These are phyloP conservation scores for Friedmanniomyces simplex DNA, from an alignment of 495 filamentous ascomycete genomes.

Conservation along the genomic window DNA sequence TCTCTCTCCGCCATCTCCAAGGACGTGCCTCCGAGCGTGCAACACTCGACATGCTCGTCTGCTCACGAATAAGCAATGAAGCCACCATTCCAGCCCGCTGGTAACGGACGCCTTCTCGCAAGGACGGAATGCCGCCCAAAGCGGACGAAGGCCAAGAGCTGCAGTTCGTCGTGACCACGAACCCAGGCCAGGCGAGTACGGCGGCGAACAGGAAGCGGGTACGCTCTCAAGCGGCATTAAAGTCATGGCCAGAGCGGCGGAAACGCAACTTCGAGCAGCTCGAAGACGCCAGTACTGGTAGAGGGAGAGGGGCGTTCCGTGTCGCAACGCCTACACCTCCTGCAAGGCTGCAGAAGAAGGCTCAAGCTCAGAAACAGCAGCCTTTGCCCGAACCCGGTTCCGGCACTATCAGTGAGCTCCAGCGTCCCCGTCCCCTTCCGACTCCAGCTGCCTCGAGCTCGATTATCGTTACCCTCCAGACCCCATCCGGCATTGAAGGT, in stretches of 20 bases:
- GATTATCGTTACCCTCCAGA: background rate
- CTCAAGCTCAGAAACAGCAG: background rate
- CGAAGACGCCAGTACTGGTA: background rate
- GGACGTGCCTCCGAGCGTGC: no score
- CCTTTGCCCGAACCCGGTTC: background rate
- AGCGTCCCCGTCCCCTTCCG: background rate
- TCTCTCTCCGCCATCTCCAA: no score
- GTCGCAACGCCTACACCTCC: background rate
- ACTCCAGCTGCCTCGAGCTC: background rate
- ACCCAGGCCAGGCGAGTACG: slow-evolving; percentile 1
- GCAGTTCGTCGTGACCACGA: slow-evolving; percentile 13
- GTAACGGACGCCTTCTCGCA: background rate
- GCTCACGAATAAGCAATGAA: background rate
- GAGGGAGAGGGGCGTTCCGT: background rate
- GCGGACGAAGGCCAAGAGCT: background rate
- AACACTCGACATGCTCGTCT: background rate
- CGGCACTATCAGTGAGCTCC: background rate
- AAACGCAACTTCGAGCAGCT: slow-evolving; percentile 9
- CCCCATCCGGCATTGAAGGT: background rate
- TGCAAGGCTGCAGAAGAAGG: background rate
- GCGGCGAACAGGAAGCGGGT: slow-evolving; percentile 11
- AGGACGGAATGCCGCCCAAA: background rate
- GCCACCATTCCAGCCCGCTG: background rate
- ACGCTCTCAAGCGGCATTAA: slow-evolving; percentile 5
- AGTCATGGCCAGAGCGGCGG: slow-evolving; percentile 13